Percentiles rank a stretch among this genome's conserved stretches.
Evolutionary conservation across 169 alveolate genomes (phyloP).

Genomic region (Plasmodium fragile): DNA sequence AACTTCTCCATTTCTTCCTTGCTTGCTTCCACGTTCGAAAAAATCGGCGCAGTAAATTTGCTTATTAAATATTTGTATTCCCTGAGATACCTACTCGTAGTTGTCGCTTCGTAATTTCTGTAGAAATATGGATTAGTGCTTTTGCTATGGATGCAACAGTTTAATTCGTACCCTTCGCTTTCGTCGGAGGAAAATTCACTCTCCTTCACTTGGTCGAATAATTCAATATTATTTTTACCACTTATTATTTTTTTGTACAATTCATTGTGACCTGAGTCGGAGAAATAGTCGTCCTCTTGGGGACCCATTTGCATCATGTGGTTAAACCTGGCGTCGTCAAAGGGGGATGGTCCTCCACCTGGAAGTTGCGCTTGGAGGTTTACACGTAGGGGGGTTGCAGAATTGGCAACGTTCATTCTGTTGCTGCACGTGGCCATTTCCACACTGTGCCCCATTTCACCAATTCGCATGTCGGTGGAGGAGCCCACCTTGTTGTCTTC

Average conservation of each 20-base stretch:
- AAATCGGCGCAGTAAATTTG: conserved; percentile 51
- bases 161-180: conserved; percentile 74
- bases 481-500: background rate
- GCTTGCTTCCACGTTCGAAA: conserved; percentile 34
- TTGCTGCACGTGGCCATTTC: background rate
- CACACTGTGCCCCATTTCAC: background rate
- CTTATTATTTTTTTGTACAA: conserved; percentile 25
- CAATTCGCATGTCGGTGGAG: background rate
- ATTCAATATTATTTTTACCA: background rate
- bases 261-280: conserved; percentile 28
- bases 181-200: conserved; percentile 51
- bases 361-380: background rate
- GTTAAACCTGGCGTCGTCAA: background rate
- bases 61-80: conserved; percentile 61
- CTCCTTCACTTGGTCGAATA: conserved; percentile 24
- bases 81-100: conserved; percentile 44
- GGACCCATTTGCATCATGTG: background rate
- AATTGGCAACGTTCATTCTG: background rate
- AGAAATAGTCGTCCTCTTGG: conserved; percentile 14
- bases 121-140: conserved; percentile 29
- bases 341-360: background rate
- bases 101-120: conserved; percentile 29
- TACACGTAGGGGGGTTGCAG: background rate
- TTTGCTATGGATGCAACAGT: conserved; percentile 68
- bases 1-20: conserved; percentile 43